phyloP scores from a whole-genome alignment of 495 filamentous ascomycete genomes.

The Friedmanniomyces simplex region DNA sequence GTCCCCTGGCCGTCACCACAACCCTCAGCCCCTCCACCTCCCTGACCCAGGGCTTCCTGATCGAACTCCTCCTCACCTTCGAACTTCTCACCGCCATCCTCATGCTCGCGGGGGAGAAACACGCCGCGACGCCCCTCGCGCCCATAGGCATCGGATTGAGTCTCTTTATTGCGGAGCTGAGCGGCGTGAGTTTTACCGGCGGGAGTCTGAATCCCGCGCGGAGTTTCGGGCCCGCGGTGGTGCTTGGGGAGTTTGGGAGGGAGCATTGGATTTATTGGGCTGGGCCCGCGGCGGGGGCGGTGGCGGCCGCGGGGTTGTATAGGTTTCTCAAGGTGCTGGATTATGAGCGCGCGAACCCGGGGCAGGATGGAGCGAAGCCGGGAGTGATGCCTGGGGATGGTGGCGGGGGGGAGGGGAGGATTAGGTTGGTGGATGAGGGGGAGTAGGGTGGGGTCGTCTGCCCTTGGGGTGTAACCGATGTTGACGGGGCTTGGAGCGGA shows the following conservation, averaged over 20 bases:
- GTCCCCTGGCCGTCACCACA: slow-evolving; percentile 11
- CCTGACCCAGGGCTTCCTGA: slow-evolving; percentile 15
- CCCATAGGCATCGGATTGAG: slow-evolving; percentile 22
- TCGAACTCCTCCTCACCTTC: slow-evolving; percentile 22
- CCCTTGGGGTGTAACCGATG: background rate
- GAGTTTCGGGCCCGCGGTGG: slow-evolving; percentile 19
- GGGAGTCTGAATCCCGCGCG: slow-evolving; percentile 21
- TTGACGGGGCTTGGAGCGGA: no score
- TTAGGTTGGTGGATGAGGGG: background rate
- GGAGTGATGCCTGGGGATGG: background rate
- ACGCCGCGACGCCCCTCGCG: slow-evolving; percentile 16
- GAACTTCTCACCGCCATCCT: slow-evolving; percentile 19
- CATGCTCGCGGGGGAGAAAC: slow-evolving; percentile 24
- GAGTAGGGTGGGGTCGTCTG: background rate
- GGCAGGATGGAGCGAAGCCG: slow-evolving; percentile 1
- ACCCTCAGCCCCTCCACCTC: slow-evolving; percentile 1
- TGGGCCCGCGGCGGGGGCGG: slow-evolving; percentile 53
- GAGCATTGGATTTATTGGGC: slow-evolving; percentile 32
- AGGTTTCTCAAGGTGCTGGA: slow-evolving; percentile 22
- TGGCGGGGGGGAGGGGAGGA: background rate
- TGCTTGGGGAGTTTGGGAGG: slow-evolving; percentile 1
- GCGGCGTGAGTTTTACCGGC: slow-evolving; percentile 20
- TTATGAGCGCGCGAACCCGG: slow-evolving; percentile 21
- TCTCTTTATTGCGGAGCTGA: slow-evolving; percentile 22
- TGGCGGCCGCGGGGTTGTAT: slow-evolving; percentile 42